These are phyloP conservation scores for Haberlea rhodopensis DNA, from an alignment of 257 asterid species.

Conservation along the genomic window DNA sequence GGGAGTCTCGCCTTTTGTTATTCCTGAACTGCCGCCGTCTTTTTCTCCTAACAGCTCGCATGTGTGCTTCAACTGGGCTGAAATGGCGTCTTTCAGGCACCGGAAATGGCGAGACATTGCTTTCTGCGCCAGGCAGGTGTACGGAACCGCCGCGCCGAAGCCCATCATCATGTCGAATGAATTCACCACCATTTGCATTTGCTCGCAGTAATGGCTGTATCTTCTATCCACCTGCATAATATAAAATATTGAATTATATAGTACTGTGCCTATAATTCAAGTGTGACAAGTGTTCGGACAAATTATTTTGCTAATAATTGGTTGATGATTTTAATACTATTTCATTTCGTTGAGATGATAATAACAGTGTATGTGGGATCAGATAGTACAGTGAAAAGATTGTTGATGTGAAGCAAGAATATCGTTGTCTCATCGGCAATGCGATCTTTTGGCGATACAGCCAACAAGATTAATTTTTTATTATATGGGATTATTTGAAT, in stretches of 20 bases:
- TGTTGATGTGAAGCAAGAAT: conserved; percentile 46
- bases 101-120: conserved; percentile 98
- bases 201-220: conserved; percentile 94
- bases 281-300: background rate
- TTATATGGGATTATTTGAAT: background rate
- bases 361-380: background rate
- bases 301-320: background rate
- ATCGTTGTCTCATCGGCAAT: conserved; percentile 32
- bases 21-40: conserved; percentile 66
- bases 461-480: conserved; percentile 22
- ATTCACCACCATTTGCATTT: conserved; percentile 97
- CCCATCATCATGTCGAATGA: conserved; percentile 99
- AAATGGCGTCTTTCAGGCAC: conserved; percentile 82
- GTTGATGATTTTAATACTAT: background rate
- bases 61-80: conserved; percentile 64
- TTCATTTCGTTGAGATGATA: background rate
- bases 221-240: conserved; percentile 75
- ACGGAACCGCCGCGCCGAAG: conserved; percentile 88
- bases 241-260: too few relatives aligned
- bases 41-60: conserved; percentile 82
- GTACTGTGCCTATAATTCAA: too few relatives aligned
- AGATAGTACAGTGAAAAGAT: conserved; percentile 38
- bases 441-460: conserved; percentile 40
- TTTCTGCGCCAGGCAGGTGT: conserved; percentile 79
- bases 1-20: conserved; percentile 96